Base-by-base conservation (phyloP, 2,329 filamentous ascomycete genomes). In the Pseudogymnoascus sp. region DNA sequence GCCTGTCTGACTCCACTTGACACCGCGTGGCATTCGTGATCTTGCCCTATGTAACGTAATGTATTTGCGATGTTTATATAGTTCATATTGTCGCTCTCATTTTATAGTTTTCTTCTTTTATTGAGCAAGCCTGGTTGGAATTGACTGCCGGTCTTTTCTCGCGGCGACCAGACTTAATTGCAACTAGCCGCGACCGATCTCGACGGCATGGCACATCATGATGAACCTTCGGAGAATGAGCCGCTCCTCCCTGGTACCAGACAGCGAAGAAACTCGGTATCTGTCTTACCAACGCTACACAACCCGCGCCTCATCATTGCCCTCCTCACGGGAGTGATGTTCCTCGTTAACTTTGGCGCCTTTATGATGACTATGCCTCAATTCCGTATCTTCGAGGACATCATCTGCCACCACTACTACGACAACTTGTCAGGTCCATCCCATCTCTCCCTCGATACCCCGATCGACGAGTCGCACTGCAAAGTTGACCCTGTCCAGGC, bases 331-430 rank as follows among this genome's bases (percentile, higher is more conserved):
- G 70, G 71, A 12, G 52, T 66, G 19, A 66, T 74, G 2, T 70
- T 77, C 43, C 29, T 74, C 12, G 64, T 69, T 2, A 65, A 69
- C 1, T 67, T 69, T 33, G 67, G 72, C 1, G 68, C 66, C n/a
- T 70, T 68, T 2, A 68, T 77, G 26, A 69, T 68, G 61, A 65
- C 63, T 7, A 72, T 77, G 26, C 72, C 75, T 14, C 65, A 67
- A 41, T 70, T 73, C 6, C 70, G 75, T 45, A 69, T 75, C 29
- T 72, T 71, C 41, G 76, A 78, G 64, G 74, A 77, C 65, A 73
- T 76, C 35, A 65, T 77, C 19, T 78, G 76, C 65, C 74, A 72
- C 61, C 72, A 75, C 61, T 76, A 76, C 62, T 72, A 70, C 60
- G 66, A 70, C n/a, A 49, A 65, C 14, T 38, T 68, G 16, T 45